Evolutionary conservation across 257 asterid genomes (phyloP), one percentile per base, ranked within the genome.

Genomic region (Solanum pinnatisectum): DNA sequence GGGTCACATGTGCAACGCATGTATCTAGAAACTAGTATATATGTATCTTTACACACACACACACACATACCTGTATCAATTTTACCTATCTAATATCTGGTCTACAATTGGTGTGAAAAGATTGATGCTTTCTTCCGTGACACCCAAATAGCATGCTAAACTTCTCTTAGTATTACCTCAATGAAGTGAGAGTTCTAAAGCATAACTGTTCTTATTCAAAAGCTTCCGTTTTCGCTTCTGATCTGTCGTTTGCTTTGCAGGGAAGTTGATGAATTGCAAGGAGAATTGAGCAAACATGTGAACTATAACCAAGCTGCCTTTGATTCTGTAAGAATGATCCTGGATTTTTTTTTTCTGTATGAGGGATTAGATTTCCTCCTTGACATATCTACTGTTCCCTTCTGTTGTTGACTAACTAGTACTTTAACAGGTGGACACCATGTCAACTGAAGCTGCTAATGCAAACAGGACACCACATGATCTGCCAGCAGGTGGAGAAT

Each of bases 211-310:
- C 25, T 18, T 23, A 23, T 76, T 42, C 4, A 76, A 74, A 36
- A 88, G 52, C 81, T 30, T 83, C 37, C 16, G 42, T 22, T 30
- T 10, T 82, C 42, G 71, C 73, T 88, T 22, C 72, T 67, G 10
- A 81, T 44, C 82, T 76, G 37, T n/a, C 83, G 70, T 25, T 88
- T 74, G 10, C 35, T 87, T 86, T 90, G 86, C 89, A 93, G 95
- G 90, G 93, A 91, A 87, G 90, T 90, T 86, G 94, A 91, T 88
- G 93, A 91, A 85, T 86, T 93, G 88, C 94, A 91, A 82, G 85
- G 81, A 36, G 89, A 84, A 83, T 82, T 94, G 87, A 88, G 79
- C 73, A 89, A 90, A 78, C 89, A 91, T 82, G 86, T 89, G 90
- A 88, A 83, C 82, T 88, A 88, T 88, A 89, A 90, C 89, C 95